Evolutionary conservation across 306 rosid species (phyloP).

Genomic region (Inga laurina): DNA sequence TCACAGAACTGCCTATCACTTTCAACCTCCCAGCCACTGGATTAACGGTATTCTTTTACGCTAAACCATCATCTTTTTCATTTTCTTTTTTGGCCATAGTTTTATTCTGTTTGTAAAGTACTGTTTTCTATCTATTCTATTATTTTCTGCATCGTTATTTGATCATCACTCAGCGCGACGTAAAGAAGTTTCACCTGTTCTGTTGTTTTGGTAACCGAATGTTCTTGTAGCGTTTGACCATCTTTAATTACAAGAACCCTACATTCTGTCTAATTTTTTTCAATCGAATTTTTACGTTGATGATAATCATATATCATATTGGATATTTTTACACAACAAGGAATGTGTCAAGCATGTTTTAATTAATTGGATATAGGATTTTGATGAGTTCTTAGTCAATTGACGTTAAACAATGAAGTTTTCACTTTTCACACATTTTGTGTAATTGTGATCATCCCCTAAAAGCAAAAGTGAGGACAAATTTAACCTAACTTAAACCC

Average conservation of each 20-base stretch:
- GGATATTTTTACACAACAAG: background rate
- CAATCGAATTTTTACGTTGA: background rate
- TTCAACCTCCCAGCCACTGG: constrained; percentile 80
- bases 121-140: background rate
- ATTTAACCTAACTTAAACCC: background rate
- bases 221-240: background rate
- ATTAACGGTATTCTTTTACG: constrained; percentile 57
- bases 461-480: no score
- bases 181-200: no score
- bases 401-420: background rate
- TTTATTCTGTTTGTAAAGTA: no score
- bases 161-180: background rate
- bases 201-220: background rate
- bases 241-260: background rate
- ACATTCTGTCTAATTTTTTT: background rate
- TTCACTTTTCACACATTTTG: no score
- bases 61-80: background rate
- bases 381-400: background rate
- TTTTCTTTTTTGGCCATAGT: background rate
- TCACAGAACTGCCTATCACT: constrained; percentile 73
- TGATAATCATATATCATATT: no score
- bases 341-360: background rate
- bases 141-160: background rate
- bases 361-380: background rate
- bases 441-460: no score